Evolutionary conservation across 208 protist species (phyloP).

Genomic region (Endotrypanum monterogeii): DNA sequence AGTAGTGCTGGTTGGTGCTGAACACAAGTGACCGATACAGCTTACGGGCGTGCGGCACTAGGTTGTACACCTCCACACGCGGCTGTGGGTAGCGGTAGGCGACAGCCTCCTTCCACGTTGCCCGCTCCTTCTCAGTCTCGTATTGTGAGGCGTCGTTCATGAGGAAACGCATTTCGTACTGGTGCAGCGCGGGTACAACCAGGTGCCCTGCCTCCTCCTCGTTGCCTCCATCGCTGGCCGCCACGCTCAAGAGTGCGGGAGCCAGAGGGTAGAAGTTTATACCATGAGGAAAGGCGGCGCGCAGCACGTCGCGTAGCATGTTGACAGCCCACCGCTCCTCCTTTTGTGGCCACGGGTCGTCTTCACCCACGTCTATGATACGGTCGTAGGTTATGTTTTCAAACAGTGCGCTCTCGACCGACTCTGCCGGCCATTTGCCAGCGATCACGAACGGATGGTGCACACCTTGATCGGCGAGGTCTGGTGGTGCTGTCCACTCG

Average conservation of each 20-base stretch:
- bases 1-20: constrained; percentile 70
- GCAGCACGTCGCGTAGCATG: constrained; percentile 46
- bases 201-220: constrained; percentile 3
- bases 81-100: constrained; percentile 55
- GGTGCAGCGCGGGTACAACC: constrained; percentile 25
- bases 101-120: constrained; percentile 89
- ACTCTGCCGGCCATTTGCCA: constrained; percentile 42
- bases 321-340: constrained; percentile 79
- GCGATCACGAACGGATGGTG: constrained; percentile 43
- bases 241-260: constrained; percentile 15
- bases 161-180: constrained; percentile 57
- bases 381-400: constrained; percentile 59
- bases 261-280: constrained; percentile 62
- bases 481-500: constrained; percentile 62
- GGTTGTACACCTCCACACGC: constrained; percentile 72
- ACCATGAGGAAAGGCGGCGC: constrained; percentile 35
- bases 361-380: constrained; percentile 39
- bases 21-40: constrained; percentile 80
- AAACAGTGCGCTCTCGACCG: constrained; percentile 35
- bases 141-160: constrained; percentile 70
- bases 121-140: constrained; percentile 46
- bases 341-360: constrained; percentile 47
- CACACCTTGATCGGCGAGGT: constrained; percentile 51
- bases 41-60: constrained; percentile 73
- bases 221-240: background rate